Conservation (phyloP, 2,329 filamentous ascomycete species). For the Aspergillus sp. region DNA sequence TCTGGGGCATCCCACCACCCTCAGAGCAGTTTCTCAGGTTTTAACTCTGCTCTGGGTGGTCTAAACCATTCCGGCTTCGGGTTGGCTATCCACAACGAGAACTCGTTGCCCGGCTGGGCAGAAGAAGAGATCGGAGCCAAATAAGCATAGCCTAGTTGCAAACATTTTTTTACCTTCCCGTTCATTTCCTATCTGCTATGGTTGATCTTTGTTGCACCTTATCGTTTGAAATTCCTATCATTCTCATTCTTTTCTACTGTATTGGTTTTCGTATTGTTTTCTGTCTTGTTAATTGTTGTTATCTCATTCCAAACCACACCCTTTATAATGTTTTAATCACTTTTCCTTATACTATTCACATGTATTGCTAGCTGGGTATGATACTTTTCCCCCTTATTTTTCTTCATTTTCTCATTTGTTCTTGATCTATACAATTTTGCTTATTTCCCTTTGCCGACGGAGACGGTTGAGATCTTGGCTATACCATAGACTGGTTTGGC, state of each 20-base stretch:
- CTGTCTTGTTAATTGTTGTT: constrained; percentile 24
- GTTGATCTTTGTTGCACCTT: constrained; percentile 22
- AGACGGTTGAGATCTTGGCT: constrained; percentile 20
- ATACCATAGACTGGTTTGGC: constrained; percentile 26
- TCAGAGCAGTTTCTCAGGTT: constrained; percentile 57
- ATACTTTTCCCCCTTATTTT: constrained; percentile 25
- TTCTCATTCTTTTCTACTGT: constrained; percentile 27
- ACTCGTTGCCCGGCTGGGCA: constrained; percentile 61
- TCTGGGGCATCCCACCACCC: constrained; percentile 41
- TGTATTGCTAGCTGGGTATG: constrained; percentile 44
- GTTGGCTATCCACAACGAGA: constrained; percentile 59
- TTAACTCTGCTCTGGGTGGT: constrained; percentile 59
- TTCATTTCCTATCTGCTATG: constrained; percentile 21
- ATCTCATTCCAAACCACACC: constrained; percentile 26
- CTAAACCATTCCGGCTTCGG: constrained; percentile 59
- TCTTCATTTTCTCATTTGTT: constrained; percentile 20
- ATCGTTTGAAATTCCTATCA: constrained; percentile 15
- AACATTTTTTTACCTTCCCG: constrained; percentile 18
- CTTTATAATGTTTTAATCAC: constrained; percentile 30
- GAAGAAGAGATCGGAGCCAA: constrained; percentile 63
- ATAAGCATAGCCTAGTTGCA: constrained; percentile 32
- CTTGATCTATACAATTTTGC: constrained; percentile 21
- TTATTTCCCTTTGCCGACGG: constrained; percentile 23
- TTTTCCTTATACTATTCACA: constrained; percentile 30
- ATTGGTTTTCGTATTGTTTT: constrained; percentile 20